These are phyloP conservation scores for Zychaea mexicana DNA, from an alignment of 371 early-diverging fungal genomes.

Conservation along the genomic window DNA sequence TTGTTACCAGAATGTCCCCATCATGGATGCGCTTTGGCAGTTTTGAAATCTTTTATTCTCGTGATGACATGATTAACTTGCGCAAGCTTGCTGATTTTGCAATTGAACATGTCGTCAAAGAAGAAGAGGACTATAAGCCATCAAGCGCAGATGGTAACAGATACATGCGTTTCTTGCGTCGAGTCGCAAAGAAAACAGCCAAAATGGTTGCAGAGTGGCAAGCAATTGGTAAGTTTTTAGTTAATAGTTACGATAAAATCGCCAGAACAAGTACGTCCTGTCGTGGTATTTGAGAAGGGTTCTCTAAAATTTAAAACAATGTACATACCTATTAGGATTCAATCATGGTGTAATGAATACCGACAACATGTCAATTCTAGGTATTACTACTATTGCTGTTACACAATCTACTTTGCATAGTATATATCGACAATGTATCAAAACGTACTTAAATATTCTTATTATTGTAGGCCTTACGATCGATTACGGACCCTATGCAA, in stretches of 20 bases:
- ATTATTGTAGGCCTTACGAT: conserved; percentile 66
- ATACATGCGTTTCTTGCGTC: conserved; percentile 66
- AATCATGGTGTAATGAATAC: conserved; percentile 93
- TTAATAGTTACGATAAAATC: background rate
- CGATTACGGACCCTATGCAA: conserved; percentile 90
- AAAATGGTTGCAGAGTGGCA: conserved; percentile 87
- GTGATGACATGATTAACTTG: conserved; percentile 62
- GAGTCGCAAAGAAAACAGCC: conserved; percentile 74
- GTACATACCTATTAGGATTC: conserved; percentile 53
- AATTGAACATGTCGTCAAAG: conserved; percentile 35
- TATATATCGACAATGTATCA: too few relatives aligned
- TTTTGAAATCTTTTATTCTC: conserved; percentile 81
- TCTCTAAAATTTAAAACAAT: background rate
- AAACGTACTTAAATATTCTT: too few relatives aligned
- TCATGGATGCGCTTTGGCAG: conserved; percentile 90
- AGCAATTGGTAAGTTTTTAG: conserved; percentile 49
- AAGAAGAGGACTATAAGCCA: conserved; percentile 23
- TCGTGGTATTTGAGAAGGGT: too few relatives aligned
- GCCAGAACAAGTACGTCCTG: background rate
- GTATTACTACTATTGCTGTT: conserved; percentile 9
- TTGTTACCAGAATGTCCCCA: conserved; percentile 80
- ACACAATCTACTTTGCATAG: too few relatives aligned
- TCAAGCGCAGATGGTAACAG: conserved; percentile 34
- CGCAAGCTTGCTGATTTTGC: conserved; percentile 75
- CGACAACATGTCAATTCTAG: conserved; percentile 87